Base-by-base conservation (phyloP, 2,329 filamentous ascomycete species). In the Dothistroma septosporum region DNA sequence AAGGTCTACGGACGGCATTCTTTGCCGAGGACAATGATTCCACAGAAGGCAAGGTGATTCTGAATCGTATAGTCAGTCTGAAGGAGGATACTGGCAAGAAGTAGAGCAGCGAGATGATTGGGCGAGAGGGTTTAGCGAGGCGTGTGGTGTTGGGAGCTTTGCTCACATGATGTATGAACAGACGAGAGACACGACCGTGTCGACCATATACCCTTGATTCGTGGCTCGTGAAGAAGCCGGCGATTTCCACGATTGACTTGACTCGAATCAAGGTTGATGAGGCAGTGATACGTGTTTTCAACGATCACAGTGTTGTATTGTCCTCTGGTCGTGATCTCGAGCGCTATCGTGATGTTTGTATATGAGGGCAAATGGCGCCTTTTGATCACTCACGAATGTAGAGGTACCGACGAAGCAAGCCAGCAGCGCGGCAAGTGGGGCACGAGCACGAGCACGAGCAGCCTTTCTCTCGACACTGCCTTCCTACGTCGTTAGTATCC, bases 51-150 rank as follows among this genome's bases (percentile, higher is more conserved):
- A 90, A 88, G 75, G 81, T 96, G 66, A 85, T 97, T 53, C 78
- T 97, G 32, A 97, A 97, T 78, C 84, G 91, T 55, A 97, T 97
- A 70, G 92, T 97, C 22, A 90, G 89, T 53, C 76, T 97, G 71
- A 96, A 96, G 79, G 92, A 96, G 76, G 91, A 95, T 72, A 79
- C 84, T n/a, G 86, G 86, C 59, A 92, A 92, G 81, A 76, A 74
- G 61, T 61, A 58, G 31, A 16, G 21, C 16, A 32, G 8, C 21
- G 31, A 10, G 12, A 10, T 16, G 12, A 16, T 16, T 4, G 4
- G 11, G 31, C 10, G n/a, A 16, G 28, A 53, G 50, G 50, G 50
- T 21, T 53, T 53, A 53, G 50, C 50, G 50, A 31, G 50, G 50
- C 24, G 50, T 53, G 31, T 31, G 50, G 50, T 53, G 50, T 53